Percentiles rank a stretch among this genome's conserved stretches.
phyloP scores from a whole-genome alignment of 495 filamentous ascomycete genomes.

The Antarctomyces pellizariae region DNA sequence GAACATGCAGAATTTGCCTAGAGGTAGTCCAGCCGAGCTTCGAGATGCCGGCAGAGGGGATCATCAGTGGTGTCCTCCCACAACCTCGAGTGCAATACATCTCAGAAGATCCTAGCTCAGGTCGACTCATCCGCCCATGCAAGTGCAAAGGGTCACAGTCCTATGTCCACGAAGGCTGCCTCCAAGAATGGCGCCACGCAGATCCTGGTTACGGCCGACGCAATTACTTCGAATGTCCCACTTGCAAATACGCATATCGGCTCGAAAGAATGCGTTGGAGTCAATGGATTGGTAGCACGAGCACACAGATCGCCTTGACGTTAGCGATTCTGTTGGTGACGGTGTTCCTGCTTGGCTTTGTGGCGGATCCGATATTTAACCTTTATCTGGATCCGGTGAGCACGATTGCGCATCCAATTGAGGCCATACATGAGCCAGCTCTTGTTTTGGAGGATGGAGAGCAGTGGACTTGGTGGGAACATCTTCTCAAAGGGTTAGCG shows the following conservation, averaged over 20 bases:
- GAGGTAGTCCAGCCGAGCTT: constrained; percentile 64
- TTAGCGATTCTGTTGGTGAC: constrained; percentile 40
- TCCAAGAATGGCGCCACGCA: constrained; percentile 63
- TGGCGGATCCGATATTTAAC: constrained; percentile 83
- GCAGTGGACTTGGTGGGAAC: constrained; percentile 40
- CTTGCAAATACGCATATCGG: constrained; percentile 67
- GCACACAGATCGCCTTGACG: constrained; percentile 40
- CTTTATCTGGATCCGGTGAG: constrained; percentile 57
- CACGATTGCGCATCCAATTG: constrained; percentile 14
- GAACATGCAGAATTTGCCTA: constrained; percentile 81
- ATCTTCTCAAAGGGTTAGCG: constrained; percentile 73
- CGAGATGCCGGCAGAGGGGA: constrained; percentile 32
- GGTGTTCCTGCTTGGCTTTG: constrained; percentile 58
- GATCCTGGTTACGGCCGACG: constrained; percentile 39
- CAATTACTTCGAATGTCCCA: constrained; percentile 74
- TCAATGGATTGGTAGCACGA: constrained; percentile 43
- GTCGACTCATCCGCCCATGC: constrained; percentile 76
- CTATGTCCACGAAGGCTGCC: constrained; percentile 89
- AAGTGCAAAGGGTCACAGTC: constrained; percentile 77
- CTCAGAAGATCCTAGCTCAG: constrained; percentile 48
- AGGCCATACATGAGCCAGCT: constrained; percentile 15
- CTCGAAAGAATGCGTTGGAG: constrained; percentile 58
- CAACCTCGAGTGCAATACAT: constrained; percentile 45
- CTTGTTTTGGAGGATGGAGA: constrained; percentile 19
- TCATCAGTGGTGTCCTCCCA: constrained; percentile 38